Evolutionary conservation across 2,329 filamentous ascomycete genomes (phyloP), one percentile per base, ranked within the genome.

Genomic region (Botrytis galanthina): DNA sequence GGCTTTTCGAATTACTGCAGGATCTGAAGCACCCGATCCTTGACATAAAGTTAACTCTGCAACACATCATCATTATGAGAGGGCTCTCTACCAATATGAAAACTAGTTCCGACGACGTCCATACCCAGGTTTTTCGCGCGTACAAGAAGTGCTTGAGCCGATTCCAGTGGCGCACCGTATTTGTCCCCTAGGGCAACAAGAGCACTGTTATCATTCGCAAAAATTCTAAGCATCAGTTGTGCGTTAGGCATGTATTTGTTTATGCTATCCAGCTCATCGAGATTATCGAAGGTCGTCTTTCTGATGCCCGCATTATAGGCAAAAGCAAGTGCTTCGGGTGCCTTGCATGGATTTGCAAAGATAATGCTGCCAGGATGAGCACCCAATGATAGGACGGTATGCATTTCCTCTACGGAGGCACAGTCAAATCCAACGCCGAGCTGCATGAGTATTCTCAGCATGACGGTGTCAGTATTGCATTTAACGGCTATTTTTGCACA

Each of bases 321-420:
- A 29, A 63, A 63, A 20, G 60, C 60, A 42, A 63, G 60, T 10
- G 60, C 26, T 10, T 63, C 60, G n/a, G 60, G 37, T 20, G 60
- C 37, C 60, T 63, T 63, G 37, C 60, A 63, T 42, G 60, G 60
- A 63, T 63, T 63, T 42, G 60, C 60, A 42, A 63, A 63, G 4
- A 18, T 42, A 63, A 63, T 42, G 8, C 60, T 63, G 7, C 60
- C 37, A 18, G 60, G 60, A 29, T 63, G 14, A 63, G 60, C 35
- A 20, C 60, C 60, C 16, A 63, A 42, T n/a, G 60, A 63, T 12
- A 63, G 26, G 0, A 63, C 60, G 16, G 26, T 63, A 20, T 63
- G 26, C 37, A 63, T 63, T 63, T 63, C 60, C 37, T 42, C 60
- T 8, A 63, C 60, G 16, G 60, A 63, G 5, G 60, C 60, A 29